These are phyloP conservation scores for Fusarium lateritium DNA, from an alignment of 2,329 filamentous ascomycete species.

Conservation along the genomic window DNA sequence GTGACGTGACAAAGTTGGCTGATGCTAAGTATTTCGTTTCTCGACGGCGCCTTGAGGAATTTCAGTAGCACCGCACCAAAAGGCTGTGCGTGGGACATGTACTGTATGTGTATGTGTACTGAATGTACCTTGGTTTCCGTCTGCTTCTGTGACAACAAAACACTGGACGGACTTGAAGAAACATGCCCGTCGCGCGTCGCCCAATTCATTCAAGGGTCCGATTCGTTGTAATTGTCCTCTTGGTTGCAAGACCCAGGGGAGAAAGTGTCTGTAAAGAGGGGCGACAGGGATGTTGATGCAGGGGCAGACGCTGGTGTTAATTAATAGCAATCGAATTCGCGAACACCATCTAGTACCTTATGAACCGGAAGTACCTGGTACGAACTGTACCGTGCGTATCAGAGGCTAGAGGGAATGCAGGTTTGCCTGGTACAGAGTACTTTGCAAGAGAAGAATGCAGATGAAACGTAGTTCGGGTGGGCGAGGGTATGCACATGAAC, in stretches of 20 bases:
- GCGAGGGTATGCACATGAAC: constrained; percentile 34
- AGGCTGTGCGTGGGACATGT: not conserved
- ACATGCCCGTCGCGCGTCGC: constrained; percentile 26
- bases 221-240: constrained; percentile 21
- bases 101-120: constrained; percentile 12
- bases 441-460: constrained; percentile 33
- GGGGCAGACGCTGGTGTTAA: constrained; percentile 42
- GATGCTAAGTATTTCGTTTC: constrained; percentile 36
- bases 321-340: constrained; percentile 23
- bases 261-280: constrained; percentile 31
- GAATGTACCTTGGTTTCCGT: too few species aligned
- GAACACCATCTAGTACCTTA: constrained; percentile 19
- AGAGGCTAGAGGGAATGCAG: not conserved
- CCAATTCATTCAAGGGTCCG: constrained; percentile 20
- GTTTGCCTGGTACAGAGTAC: constrained; percentile 17
- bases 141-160: too few species aligned
- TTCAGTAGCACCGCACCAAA: constrained; percentile 24
- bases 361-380: constrained; percentile 17
- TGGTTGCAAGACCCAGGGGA: constrained; percentile 16
- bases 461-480: constrained; percentile 40
- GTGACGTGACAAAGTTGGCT: constrained; percentile 48
- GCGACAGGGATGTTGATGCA: constrained; percentile 46
- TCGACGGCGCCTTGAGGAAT: constrained; percentile 43
- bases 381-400: constrained; percentile 1
- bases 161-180: constrained; percentile 9